Evolutionary conservation across 768 basidiomycete species (phyloP).

Genomic region (Lentinula boryana): DNA sequence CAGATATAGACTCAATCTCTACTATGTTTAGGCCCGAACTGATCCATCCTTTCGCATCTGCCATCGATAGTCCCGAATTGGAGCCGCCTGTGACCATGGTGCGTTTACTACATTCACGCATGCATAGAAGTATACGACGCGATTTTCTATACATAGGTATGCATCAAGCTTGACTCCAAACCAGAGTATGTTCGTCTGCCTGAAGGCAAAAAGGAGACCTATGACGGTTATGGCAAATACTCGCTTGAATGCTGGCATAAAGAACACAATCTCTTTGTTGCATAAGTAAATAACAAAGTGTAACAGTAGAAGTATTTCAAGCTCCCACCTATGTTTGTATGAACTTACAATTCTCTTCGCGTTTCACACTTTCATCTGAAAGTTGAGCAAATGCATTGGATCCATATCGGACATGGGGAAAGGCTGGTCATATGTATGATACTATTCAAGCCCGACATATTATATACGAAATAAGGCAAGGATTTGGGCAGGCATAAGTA

Average conservation of each 20-base stretch:
- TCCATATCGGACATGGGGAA: too few relatives aligned
- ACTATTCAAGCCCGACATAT: too few relatives aligned
- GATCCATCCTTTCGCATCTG: slow-evolving; percentile 64
- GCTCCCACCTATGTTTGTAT: not conserved
- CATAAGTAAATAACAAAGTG: slow-evolving; percentile 8
- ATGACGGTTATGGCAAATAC: slow-evolving; percentile 34
- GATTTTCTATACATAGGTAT: slow-evolving; percentile 27
- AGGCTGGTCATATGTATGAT: too few relatives aligned
- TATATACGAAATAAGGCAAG: not conserved
- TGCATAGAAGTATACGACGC: not conserved
- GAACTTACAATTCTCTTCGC: too few relatives aligned
- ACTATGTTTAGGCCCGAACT: slow-evolving; percentile 45
- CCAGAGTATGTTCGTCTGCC: slow-evolving; percentile 60
- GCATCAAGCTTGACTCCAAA: slow-evolving; percentile 42
- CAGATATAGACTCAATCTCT: not conserved
- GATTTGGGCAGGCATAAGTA: not conserved
- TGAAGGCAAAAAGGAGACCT: slow-evolving; percentile 44
- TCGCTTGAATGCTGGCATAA: slow-evolving; percentile 61
- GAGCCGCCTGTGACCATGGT: slow-evolving; percentile 47
- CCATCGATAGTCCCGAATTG: slow-evolving; percentile 56
- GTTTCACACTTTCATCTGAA: too few relatives aligned
- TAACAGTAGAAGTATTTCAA: not conserved
- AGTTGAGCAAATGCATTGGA: too few relatives aligned
- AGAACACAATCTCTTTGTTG: slow-evolving; percentile 37
- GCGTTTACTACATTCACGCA: slow-evolving; percentile 8